These are phyloP conservation scores for Echium plantagineum DNA, from an alignment of 257 asterid species.

Conservation along the genomic window DNA sequence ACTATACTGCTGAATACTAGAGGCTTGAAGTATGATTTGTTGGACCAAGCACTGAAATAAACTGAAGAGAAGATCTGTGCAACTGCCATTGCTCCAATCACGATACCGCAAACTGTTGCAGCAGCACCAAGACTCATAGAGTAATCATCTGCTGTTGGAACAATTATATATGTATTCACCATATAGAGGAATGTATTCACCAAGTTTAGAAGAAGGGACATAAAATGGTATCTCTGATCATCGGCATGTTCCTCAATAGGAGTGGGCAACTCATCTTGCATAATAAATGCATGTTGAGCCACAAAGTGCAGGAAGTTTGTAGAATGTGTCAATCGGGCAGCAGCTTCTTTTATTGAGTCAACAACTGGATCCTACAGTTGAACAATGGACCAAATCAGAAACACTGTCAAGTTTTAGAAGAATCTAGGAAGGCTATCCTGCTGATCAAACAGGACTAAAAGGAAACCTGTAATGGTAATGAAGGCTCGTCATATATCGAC, in stretches of 20 bases:
- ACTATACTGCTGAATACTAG: slow-evolving; percentile 84
- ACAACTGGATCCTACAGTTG: slow-evolving; percentile 77
- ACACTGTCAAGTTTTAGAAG: background rate
- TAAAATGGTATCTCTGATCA: slow-evolving; percentile 79
- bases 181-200: slow-evolving; percentile 91
- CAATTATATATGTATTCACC: slow-evolving; percentile 95
- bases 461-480: slow-evolving; percentile 66
- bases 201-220: slow-evolving; percentile 84
- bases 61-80: slow-evolving; percentile 97
- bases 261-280: slow-evolving; percentile 85
- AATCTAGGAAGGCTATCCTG: background rate
- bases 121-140: slow-evolving; percentile 97
- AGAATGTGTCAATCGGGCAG: slow-evolving; percentile 73
- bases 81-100: slow-evolving; percentile 96
- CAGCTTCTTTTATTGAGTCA: slow-evolving; percentile 69
- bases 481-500: slow-evolving; percentile 87
- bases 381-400: slow-evolving; percentile 11
- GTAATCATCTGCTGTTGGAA: slow-evolving; percentile 98
- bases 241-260: slow-evolving; percentile 50
- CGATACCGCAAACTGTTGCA: slow-evolving; percentile 95
- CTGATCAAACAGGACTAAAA: background rate
- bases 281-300: slow-evolving; percentile 97
- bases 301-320: slow-evolving; percentile 81
- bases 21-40: slow-evolving; percentile 82
- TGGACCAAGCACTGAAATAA: slow-evolving; percentile 99